Evolutionary conservation across 202 grass and related monocot genomes (phyloP).

Genomic region (Hordeum pubiflorum): DNA sequence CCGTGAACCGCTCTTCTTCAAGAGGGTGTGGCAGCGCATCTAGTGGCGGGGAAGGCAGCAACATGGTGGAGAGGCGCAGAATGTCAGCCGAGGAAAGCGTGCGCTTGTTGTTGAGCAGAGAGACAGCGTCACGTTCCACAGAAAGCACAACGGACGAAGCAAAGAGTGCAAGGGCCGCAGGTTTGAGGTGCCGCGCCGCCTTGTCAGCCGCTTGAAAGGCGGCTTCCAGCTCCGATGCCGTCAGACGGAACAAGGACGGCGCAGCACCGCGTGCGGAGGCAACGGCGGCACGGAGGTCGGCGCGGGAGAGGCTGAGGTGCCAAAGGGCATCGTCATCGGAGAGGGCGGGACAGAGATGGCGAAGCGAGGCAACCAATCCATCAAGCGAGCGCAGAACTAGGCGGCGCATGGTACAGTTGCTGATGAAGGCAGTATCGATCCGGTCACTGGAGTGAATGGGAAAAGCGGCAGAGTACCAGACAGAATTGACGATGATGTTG

Average conservation of each 20-base stretch:
- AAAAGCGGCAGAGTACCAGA: neutral
- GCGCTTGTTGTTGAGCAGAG: neutral
- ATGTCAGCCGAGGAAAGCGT: neutral
- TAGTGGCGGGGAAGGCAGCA: neutral
- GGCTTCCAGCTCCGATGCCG: neutral
- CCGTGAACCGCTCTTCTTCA: neutral
- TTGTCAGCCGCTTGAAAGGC: neutral
- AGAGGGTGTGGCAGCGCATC: neutral
- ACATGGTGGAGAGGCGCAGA: neutral
- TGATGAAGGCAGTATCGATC: neutral
- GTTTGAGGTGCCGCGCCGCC: neutral
- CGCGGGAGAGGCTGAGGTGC: neutral
- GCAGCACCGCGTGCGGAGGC: neutral
- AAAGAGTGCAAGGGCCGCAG: neutral
- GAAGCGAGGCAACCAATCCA: neutral
- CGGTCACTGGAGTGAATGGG: neutral
- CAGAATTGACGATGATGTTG: neutral
- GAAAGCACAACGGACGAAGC: neutral
- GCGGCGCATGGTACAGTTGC: too few species aligned
- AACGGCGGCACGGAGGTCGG: neutral
- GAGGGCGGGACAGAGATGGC: neutral
- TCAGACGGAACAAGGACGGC: neutral
- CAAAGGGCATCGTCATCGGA: constrained; percentile 15
- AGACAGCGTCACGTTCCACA: neutral
- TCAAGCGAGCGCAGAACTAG: neutral